Base-by-base conservation (phyloP, 331 rosid genomes). In the Prunus yedoensis region DNA sequence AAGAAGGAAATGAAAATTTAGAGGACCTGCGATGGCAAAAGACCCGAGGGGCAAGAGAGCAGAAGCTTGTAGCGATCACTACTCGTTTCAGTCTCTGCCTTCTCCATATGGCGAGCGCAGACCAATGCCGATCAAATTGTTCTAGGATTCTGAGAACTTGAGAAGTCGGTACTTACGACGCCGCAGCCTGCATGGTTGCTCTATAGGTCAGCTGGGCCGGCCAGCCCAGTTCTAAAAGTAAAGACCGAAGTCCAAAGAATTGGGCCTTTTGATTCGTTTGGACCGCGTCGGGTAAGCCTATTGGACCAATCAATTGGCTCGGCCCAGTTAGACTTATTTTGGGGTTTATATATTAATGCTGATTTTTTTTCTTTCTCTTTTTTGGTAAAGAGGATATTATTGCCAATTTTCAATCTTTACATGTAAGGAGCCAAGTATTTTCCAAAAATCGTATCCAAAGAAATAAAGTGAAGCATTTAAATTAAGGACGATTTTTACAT, bases 11-110 rank as follows among this genome's bases (percentile, higher is more conserved):
- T 4, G 65, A 11, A 74, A 70, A 52, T 6, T 25, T 70, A 66
- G 61, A 78, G 79, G 77, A 91, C 96, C 97, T 88, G 96, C 21
- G 93, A 68, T 10, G 83, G 89, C 16, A 88, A 81, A 78, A 94
- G 89, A 78, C 93, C 96, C 23, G 91, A 87, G 12, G 97, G 93
- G 79, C 79, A 87, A 8, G 96, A 85, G 41, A 78, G 79, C 11
- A 94, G 88, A 76, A 94, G 93, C 86, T 79, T 88, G 90, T 83
- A 90, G 3, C 93, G 82, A 49, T 16, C 43, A 50, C 59, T 9
- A 41, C 38, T 58, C 28, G 75, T 50, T 38, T 25, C 70, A 10
- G 46, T 62, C 35, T 16, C 79, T 62, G 78, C 77, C 45, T 78
- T 79, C 85, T 87, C 89, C 97, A 77, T 71, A 56, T 50, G 54